Evolutionary conservation across 2,329 filamentous ascomycete species (phyloP).

Genomic region (Epicoccum sorghinum): DNA sequence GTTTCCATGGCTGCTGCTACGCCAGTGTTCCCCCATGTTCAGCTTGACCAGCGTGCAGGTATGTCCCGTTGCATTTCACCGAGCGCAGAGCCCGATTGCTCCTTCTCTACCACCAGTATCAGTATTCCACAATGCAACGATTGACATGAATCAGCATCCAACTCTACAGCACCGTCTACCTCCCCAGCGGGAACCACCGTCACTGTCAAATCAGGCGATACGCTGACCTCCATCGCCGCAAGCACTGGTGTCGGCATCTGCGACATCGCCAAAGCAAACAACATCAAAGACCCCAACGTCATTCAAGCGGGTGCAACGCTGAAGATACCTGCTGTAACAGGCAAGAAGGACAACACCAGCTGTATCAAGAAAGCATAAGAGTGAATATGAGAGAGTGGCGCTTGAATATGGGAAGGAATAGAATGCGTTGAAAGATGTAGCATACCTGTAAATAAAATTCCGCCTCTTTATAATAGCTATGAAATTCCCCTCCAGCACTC

Average conservation of each 20-base stretch:
- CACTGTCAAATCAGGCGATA: conserved; percentile 7
- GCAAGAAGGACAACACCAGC: conserved; percentile 1
- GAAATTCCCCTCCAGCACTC: too few species aligned
- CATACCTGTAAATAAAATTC: too few species aligned
- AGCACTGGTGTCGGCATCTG: conserved; percentile 12
- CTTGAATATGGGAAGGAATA: too few species aligned
- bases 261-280: conserved; percentile 15
- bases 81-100: too few species aligned
- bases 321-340: conserved; percentile 8
- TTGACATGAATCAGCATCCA: not conserved
- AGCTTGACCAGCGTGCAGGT: conserved; percentile 4
- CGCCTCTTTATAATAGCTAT: too few species aligned
- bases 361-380: not conserved
- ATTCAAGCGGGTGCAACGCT: conserved; percentile 8
- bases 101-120: too few species aligned
- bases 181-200: not conserved
- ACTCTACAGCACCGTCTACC: not conserved
- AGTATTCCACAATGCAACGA: not conserved
- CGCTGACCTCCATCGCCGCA: conserved; percentile 10
- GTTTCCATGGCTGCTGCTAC: conserved; percentile 24
- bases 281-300: conserved; percentile 4
- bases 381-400: too few species aligned
- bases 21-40: conserved; percentile 17
- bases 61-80: not conserved
- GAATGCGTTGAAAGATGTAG: too few species aligned